Conservation (phyloP, 257 asterid species). For the Solanum etuberosum region DNA sequence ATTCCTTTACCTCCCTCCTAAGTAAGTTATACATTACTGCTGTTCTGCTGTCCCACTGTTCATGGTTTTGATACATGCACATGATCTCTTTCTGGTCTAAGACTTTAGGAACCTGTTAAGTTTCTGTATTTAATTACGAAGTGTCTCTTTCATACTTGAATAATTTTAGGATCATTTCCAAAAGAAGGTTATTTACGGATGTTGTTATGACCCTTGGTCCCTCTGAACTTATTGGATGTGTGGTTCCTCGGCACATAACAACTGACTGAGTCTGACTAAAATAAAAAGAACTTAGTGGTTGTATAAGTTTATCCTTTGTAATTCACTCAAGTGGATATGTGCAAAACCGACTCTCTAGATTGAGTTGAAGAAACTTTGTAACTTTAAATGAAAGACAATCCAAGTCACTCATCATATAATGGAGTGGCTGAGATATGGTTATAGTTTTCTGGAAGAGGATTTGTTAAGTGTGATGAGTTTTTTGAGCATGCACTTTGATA, state of each 20-base stretch:
- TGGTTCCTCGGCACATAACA: background rate
- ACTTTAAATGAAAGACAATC: background rate
- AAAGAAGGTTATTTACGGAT: background rate
- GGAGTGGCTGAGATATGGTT: background rate
- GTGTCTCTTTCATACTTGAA: background rate
- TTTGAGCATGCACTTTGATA: background rate
- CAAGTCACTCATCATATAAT: background rate
- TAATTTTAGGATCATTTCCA: background rate
- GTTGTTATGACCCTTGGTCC: background rate
- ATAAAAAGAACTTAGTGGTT: background rate
- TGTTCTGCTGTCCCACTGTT: background rate
- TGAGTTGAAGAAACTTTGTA: background rate
- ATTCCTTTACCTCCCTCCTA: background rate
- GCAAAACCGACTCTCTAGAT: background rate
- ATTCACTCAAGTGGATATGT: background rate
- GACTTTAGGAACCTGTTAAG: background rate
- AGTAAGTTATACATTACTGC: background rate
- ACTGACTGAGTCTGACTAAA: background rate
- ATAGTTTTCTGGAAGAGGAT: background rate
- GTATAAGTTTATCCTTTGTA: background rate
- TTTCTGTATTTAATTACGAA: background rate
- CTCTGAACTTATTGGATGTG: background rate
- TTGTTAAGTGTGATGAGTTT: background rate
- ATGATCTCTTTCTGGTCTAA: background rate
- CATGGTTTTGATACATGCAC: background rate